Percentiles rank a stretch among this genome's conserved stretches.
These are phyloP conservation scores for Pyrenochaeta sp. DNA, from an alignment of 2,329 filamentous ascomycete species.

Conservation along the genomic window DNA sequence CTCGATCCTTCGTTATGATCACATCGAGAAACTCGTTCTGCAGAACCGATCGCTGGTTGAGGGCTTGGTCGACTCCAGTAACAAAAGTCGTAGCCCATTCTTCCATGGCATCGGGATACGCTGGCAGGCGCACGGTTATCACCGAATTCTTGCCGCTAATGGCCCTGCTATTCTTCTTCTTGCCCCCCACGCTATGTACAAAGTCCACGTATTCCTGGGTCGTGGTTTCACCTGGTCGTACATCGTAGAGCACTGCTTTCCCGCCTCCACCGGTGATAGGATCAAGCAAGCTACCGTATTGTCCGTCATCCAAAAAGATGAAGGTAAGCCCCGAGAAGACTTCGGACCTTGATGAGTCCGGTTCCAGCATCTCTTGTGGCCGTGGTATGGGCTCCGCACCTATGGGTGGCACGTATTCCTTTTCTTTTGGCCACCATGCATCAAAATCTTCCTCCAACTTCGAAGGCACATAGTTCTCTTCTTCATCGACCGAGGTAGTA, in stretches of 20 bases:
- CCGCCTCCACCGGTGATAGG: constrained; percentile 82
- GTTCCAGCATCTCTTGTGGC: constrained; percentile 73
- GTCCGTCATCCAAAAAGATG: constrained; percentile 79
- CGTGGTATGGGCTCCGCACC: constrained; percentile 78
- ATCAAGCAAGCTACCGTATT: constrained; percentile 78
- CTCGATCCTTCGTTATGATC: constrained; percentile 82
- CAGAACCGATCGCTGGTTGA: constrained; percentile 84
- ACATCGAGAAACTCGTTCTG: constrained; percentile 93
- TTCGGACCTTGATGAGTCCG: constrained; percentile 69
- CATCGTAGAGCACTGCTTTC: constrained; percentile 75
- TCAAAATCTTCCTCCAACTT: constrained; percentile 83
- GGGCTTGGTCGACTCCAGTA: constrained; percentile 71
- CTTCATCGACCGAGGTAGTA: constrained; percentile 44
- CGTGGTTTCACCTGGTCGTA: constrained; percentile 69
- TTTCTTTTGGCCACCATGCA: constrained; percentile 77
- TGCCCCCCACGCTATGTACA: constrained; percentile 76
- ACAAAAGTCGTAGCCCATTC: constrained; percentile 77
- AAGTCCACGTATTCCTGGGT: constrained; percentile 80
- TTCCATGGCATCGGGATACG: constrained; percentile 51
- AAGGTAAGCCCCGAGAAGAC: constrained; percentile 91
- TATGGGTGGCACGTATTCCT: constrained; percentile 74
- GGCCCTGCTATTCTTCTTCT: constrained; percentile 73
- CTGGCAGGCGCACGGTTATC: constrained; percentile 77
- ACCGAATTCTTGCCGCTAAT: constrained; percentile 74
- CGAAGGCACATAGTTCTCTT: constrained; percentile 61